Evolutionary conservation across 169 alveolate species (phyloP), one percentile per base, ranked within the genome.

Genomic region (Plasmodium cynomolgi): DNA sequence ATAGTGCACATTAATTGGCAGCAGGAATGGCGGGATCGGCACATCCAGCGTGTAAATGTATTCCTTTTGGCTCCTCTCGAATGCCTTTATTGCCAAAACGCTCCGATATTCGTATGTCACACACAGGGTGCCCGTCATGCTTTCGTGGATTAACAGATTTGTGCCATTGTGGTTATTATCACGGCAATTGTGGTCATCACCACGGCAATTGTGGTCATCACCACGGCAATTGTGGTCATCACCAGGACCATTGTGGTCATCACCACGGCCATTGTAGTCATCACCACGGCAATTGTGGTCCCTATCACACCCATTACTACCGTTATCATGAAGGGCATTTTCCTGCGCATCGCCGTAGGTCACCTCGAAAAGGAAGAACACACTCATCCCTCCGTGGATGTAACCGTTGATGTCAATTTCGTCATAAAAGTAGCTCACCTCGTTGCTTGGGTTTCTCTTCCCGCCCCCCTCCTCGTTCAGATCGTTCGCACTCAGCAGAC

Each of bases 331-430:
- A 50, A 50, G 1, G 23, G 62, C 62, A 13, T 7, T 50, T 50
- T 23, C n/a, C n/a, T 62, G 13, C 3, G 33, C 29, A 11, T 39
- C 79, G 3, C 73, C 37, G 82, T 90, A 90, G 68, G 26, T 15
- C 33, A 90, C 90, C 82, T 90, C 86, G 74, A 90, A 90, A 58
- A 90, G 90, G 17, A 90, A 68, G 56, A 90, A 90, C 44, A 90
- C 33, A 23, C 83, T 44, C 26, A 44, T 37, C 20, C 94, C 94
- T 7, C 94, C 90, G 23, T 79, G 82, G n/a, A 90, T 62, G n/a
- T 56, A 39, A 23, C 72, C 79, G 83, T 90, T 90, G 47, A 90
- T 58, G 20, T 80, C 33, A 90, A 90, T 71, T 90, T 90, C 91
- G 33, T 90, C 90, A 41, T 62, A n/a, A 81, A 90, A 41, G 37